phyloP scores from a whole-genome alignment of 108 stramenopile species.

The Skeletonema menzelii region DNA sequence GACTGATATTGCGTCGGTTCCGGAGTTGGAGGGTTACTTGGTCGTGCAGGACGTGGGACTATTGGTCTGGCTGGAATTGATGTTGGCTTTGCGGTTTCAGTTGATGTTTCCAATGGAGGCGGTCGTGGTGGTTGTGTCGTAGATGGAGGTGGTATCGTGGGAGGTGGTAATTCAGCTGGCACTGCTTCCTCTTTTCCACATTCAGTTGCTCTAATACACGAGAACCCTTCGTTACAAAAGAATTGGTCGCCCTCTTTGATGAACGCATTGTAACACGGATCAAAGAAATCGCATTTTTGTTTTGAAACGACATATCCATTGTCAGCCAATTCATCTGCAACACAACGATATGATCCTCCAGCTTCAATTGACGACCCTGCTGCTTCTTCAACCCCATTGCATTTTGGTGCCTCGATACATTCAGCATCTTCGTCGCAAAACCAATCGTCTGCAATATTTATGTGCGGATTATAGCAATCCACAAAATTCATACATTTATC shows the following conservation, averaged over 20 bases:
- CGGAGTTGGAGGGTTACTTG: not conserved
- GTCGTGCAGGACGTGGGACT: not conserved
- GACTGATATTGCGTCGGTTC: not conserved
- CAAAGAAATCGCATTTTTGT: slow-evolving; percentile 39
- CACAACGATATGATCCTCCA: not conserved
- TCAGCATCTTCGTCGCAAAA: slow-evolving; percentile 20
- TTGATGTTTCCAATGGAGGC: not conserved
- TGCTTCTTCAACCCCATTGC: slow-evolving; percentile 3
- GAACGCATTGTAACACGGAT: slow-evolving; percentile 25
- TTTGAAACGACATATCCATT: slow-evolving; percentile 27
- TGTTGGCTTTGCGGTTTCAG: not conserved
- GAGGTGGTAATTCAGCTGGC: not conserved
- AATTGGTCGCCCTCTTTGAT: slow-evolving; percentile 38
- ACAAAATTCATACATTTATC: slow-evolving; percentile 13
- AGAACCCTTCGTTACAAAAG: slow-evolving; percentile 29
- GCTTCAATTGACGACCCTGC: not conserved
- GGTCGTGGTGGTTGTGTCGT: not conserved
- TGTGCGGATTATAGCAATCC: slow-evolving; percentile 25
- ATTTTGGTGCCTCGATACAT: slow-evolving; percentile 9
- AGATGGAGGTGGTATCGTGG: not conserved
- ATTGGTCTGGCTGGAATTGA: not conserved
- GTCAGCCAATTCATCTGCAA: slow-evolving; percentile 18
- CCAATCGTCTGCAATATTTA: slow-evolving; percentile 31
- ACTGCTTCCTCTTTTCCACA: slow-evolving; percentile 9
- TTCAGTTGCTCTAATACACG: slow-evolving; percentile 19